Evolutionary conservation across 2,329 filamentous ascomycete genomes (phyloP).

Genomic region (Penicillium sp.): DNA sequence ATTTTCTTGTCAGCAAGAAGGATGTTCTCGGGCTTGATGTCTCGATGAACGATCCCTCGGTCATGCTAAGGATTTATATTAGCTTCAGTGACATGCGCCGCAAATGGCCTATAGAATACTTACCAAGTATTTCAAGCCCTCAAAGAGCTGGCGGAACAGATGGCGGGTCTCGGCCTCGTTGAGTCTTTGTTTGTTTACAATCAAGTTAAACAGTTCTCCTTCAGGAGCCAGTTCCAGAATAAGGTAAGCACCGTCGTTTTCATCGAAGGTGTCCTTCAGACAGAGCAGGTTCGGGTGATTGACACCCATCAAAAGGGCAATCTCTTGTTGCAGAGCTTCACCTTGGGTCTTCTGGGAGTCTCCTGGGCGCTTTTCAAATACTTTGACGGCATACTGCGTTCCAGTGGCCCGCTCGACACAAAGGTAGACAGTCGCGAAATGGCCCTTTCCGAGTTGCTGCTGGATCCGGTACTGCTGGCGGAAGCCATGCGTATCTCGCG

Average conservation of each 20-base stretch:
- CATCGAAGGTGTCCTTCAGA: conserved; percentile 93
- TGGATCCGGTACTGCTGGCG: conserved; percentile 82
- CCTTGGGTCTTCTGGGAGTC: conserved; percentile 81
- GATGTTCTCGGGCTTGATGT: conserved; percentile 98
- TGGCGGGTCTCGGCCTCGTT: conserved; percentile 82
- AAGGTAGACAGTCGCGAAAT: conserved; percentile 91
- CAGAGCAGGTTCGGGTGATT: conserved; percentile 92
- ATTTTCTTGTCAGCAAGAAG: conserved; percentile 83
- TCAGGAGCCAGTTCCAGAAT: conserved; percentile 88
- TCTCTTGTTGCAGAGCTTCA: conserved; percentile 90
- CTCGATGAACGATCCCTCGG: conserved; percentile 93
- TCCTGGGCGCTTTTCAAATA: conserved; percentile 85
- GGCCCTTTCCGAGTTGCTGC: conserved; percentile 87
- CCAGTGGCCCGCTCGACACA: conserved; percentile 86
- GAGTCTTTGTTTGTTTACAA: conserved; percentile 87
- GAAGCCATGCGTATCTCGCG: conserved; percentile 75
- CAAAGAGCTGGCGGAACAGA: conserved; percentile 88
- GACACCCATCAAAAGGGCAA: conserved; percentile 95
- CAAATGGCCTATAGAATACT: too few species aligned
- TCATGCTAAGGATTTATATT: conserved; percentile 71
- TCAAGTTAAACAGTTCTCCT: conserved; percentile 94
- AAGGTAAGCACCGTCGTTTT: conserved; percentile 86
- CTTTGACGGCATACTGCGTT: conserved; percentile 85
- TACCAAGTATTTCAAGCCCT: conserved; percentile 93
- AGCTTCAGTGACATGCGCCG: neutral